These are phyloP conservation scores for Gentiana dahurica DNA, from an alignment of 257 asterid species.

Conservation along the genomic window DNA sequence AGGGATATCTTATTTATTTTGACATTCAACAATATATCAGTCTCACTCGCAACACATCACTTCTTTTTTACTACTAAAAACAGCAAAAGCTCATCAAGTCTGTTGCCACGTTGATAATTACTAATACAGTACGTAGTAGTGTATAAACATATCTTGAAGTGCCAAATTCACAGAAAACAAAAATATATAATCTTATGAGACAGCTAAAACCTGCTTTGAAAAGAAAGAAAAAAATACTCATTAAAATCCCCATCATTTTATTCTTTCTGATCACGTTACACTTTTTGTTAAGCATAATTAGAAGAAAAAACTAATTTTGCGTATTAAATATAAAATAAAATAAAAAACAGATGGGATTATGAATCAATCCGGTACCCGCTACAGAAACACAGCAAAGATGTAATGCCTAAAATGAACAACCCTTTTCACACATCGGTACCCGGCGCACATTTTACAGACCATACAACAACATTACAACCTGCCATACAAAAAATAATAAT, in stretches of 20 bases:
- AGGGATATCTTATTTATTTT: no score
- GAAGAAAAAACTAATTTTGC: not conserved
- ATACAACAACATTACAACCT: conserved; percentile 6
- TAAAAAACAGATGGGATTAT: not conserved
- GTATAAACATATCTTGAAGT: no score
- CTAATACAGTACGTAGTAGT: no score
- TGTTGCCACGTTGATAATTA: no score
- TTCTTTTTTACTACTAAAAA: no score
- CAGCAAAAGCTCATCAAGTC: no score
- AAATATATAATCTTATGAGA: not conserved
- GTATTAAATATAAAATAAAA: not conserved
- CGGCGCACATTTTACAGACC: conserved; percentile 1
- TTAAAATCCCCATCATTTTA: conserved; percentile 5
- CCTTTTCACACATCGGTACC: conserved; percentile 3
- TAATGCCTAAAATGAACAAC: not conserved
- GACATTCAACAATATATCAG: no score
- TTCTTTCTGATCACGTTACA: conserved; percentile 8
- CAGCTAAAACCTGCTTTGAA: conserved; percentile 3
- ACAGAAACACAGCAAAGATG: not conserved
- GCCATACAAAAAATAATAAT: not conserved
- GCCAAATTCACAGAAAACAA: no score
- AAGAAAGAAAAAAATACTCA: no score
- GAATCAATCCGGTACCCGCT: not conserved
- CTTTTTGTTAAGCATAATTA: not conserved
- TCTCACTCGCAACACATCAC: no score